Evolutionary conservation across 2,329 filamentous ascomycete genomes (phyloP).

Genomic region (Escovopsis weberi): DNA sequence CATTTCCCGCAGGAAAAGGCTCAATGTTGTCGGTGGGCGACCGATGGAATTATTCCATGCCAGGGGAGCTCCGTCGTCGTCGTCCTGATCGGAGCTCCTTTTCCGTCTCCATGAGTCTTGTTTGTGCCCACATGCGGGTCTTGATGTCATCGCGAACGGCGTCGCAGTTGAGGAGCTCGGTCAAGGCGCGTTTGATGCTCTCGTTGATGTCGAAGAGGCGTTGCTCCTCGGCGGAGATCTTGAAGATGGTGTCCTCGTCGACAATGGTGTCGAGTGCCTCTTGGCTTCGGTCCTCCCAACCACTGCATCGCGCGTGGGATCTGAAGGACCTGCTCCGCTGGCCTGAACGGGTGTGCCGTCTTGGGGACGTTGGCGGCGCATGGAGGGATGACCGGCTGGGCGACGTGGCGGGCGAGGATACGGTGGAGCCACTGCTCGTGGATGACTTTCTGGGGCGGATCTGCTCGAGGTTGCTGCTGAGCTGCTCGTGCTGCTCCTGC

Average conservation of each 20-base stretch:
- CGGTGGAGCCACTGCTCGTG: conserved; percentile 20
- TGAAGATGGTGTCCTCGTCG: conserved; percentile 32
- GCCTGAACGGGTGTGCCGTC: conserved; percentile 12
- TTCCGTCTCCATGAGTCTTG: conserved; percentile 45
- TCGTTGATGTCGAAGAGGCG: conserved; percentile 43
- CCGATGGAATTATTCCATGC: conserved; percentile 9
- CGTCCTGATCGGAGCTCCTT: conserved; percentile 40
- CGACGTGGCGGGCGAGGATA: conserved; percentile 43
- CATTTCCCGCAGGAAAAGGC: background rate
- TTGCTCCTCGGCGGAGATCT: conserved; percentile 37
- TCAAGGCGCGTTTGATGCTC: conserved; percentile 45
- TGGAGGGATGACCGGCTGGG: conserved; percentile 41
- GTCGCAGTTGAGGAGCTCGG: conserved; percentile 46
- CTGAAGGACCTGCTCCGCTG: conserved; percentile 9
- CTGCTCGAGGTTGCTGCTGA: conserved; percentile 35
- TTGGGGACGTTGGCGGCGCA: conserved; percentile 32
- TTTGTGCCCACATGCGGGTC: conserved; percentile 44
- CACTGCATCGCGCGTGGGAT: conserved; percentile 18
- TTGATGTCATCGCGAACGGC: conserved; percentile 34
- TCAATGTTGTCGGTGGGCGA: too few relatives aligned
- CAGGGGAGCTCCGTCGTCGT: conserved; percentile 29
- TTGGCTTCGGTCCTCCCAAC: conserved; percentile 15
- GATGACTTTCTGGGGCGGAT: conserved; percentile 28
- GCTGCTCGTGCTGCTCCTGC: conserved; percentile 38
- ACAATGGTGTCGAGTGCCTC: conserved; percentile 25